phyloP scores from a whole-genome alignment of 2,329 filamentous ascomycete species.

The Aspergillus oerlinghausenensis region DNA sequence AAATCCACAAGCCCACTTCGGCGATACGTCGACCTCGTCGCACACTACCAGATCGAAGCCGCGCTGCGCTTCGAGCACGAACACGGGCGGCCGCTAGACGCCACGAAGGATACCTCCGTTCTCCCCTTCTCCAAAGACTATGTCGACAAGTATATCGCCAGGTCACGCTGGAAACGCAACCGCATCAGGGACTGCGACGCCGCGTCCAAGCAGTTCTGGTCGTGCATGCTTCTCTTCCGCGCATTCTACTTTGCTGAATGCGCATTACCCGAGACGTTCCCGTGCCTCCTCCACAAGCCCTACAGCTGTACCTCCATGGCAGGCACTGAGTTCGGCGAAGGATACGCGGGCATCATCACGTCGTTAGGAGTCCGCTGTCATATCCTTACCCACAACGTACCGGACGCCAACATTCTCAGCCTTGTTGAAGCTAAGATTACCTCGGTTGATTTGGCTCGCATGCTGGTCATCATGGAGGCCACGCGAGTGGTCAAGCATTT shows the following conservation, averaged over 20 bases:
- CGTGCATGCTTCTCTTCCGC: conserved; percentile 51
- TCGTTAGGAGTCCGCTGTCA: conserved; percentile 29
- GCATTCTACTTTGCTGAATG: conserved; percentile 54
- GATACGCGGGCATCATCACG: conserved; percentile 27
- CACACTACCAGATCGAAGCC: conserved; percentile 62
- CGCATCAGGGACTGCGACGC: conserved; percentile 36
- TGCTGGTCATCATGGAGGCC: conserved; percentile 32
- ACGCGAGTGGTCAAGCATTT: conserved; percentile 28
- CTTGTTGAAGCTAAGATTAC: conserved; percentile 33
- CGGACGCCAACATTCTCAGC: conserved; percentile 27
- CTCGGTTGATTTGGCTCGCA: conserved; percentile 28
- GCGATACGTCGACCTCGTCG: conserved; percentile 56
- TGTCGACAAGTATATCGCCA: conserved; percentile 47
- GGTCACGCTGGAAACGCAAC: conserved; percentile 39
- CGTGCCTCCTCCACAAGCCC: conserved; percentile 30
- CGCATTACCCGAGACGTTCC: conserved; percentile 46
- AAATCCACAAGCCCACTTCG: conserved; percentile 60
- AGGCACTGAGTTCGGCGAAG: conserved; percentile 15
- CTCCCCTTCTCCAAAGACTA: conserved; percentile 49
- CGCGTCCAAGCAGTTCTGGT: conserved; percentile 46
- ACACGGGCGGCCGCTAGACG: conserved; percentile 40
- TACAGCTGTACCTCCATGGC: conserved; percentile 17
- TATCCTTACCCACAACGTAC: conserved; percentile 20
- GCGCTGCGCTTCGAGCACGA: conserved; percentile 53
- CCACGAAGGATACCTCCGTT: conserved; percentile 19